Evolutionary conservation across 495 filamentous ascomycete species (phyloP), one percentile per base, ranked within the genome.

Genomic region (Trichoderma parareesei): DNA sequence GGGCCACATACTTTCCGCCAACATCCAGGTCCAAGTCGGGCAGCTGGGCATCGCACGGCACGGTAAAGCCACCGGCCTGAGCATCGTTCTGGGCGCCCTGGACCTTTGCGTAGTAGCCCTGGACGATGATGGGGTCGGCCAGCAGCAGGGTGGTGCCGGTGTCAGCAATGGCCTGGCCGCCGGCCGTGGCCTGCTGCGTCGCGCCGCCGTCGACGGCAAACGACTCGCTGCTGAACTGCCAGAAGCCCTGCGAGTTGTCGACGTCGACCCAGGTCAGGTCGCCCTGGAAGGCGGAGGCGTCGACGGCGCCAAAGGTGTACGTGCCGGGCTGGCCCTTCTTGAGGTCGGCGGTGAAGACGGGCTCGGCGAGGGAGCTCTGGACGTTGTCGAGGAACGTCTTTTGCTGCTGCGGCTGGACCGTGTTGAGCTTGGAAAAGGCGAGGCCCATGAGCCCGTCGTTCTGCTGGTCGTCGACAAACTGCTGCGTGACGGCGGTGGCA

Each of bases 321-420:
- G 70, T 78, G 18, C 90, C 90, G 27, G 88, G 80, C 60, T 73
- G 38, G 18, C 79, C 71, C 88, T 83, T 77, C 86, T 87, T 90
- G 62, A 95, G 76, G 64, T 86, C 82, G 9, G 85, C 88, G 16
- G 88, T 88, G 73, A 94, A 93, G 59, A 95, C 69, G 3, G 87
- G 88, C 61, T 77, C 71, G 57, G 84, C 83, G 5, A 93, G 81
- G 44, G 77, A 72, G 4, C 74, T 63, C 69, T 84, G 79, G 64
- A 90, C 87, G 66, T 85, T 92, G 74, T 86, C 82, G 74, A 92
- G 90, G 78, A 89, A 94, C 4, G 90, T 94, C 65, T 81, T 83
- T 71, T 89, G 84, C 53, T 75, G 63, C 16, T 69, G 77, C 27
- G 91, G 91, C 60, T 67, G 62, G 67, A 91, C 85, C 11, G 84